These are phyloP conservation scores for Talaromyces rugulosus DNA, from an alignment of 2,329 filamentous ascomycete genomes.

Conservation along the genomic window DNA sequence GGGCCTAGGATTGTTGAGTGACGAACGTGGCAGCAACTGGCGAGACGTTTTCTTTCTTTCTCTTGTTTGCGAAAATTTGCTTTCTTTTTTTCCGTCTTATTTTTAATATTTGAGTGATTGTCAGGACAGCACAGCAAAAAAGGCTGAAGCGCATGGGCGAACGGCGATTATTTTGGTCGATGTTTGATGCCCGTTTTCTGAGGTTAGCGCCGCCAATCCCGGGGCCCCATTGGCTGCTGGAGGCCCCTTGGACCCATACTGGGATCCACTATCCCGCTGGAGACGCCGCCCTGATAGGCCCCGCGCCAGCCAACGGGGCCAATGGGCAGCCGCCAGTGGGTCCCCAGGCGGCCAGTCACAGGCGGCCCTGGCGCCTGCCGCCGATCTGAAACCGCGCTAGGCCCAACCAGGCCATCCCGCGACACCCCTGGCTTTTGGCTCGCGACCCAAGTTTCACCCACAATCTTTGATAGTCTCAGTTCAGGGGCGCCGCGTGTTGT, in stretches of 20 bases:
- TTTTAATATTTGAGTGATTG: neutral
- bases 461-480: neutral
- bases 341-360: neutral
- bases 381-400: slow-evolving; percentile 14
- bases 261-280: neutral
- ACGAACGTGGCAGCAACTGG: neutral
- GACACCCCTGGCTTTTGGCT: neutral
- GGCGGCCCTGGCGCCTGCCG: neutral
- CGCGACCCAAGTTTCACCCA: neutral
- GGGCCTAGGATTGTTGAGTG: neutral
- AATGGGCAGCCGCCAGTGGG: neutral
- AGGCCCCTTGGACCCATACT: neutral
- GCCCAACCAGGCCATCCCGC: slow-evolving; percentile 7
- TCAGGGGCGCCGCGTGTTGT: neutral
- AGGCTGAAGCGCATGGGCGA: too few relatives aligned
- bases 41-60: neutral
- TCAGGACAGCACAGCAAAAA: too few relatives aligned
- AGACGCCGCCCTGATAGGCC: slow-evolving; percentile 1
- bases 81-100: neutral
- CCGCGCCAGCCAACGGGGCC: neutral
- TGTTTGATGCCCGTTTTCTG: neutral
- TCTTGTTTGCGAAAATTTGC: neutral
- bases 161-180: neutral
- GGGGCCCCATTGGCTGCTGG: neutral
- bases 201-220: neutral